Evolutionary conservation across 2,329 filamentous ascomycete species (phyloP).

Genomic region (Fusarium sp.): DNA sequence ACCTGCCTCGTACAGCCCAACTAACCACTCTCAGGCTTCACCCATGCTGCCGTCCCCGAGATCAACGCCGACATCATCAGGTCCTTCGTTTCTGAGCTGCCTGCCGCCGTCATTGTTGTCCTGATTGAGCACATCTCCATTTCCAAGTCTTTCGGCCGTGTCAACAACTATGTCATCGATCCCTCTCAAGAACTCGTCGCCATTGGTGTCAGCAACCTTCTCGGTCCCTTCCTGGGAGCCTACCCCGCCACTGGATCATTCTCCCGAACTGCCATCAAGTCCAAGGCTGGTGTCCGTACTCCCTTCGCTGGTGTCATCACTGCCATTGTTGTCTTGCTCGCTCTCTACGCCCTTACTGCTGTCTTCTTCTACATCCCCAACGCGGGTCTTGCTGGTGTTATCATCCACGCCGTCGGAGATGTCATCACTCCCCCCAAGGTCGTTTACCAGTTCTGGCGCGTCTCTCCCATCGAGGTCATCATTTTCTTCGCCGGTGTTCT

Average conservation of each 20-base stretch:
- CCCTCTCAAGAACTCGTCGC: conserved; percentile 85
- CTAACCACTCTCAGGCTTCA: conserved; percentile 67
- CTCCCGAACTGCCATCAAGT: conserved; percentile 91
- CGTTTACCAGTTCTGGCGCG: conserved; percentile 89
- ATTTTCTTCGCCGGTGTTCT: conserved; percentile 90
- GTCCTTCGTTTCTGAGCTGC: conserved; percentile 74
- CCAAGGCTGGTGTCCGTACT: conserved; percentile 91
- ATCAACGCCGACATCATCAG: conserved; percentile 72
- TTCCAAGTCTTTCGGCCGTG: conserved; percentile 83
- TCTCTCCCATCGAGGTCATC: conserved; percentile 83
- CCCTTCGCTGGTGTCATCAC: conserved; percentile 90
- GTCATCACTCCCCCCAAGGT: conserved; percentile 86
- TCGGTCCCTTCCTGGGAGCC: conserved; percentile 82
- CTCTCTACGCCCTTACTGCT: conserved; percentile 84
- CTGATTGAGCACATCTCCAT: conserved; percentile 87
- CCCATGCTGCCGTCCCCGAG: conserved; percentile 74
- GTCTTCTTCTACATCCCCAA: conserved; percentile 93
- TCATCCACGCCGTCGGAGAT: conserved; percentile 91
- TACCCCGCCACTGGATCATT: conserved; percentile 93
- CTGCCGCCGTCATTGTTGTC: conserved; percentile 81
- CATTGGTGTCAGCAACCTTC: conserved; percentile 80
- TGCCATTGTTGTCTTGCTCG: conserved; percentile 82
- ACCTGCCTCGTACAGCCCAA: not conserved
- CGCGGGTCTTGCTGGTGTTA: conserved; percentile 81
- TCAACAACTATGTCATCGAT: conserved; percentile 86